A percentile compares a stretch with the other conserved stretches of the same genome.
Evolutionary conservation across 2,329 filamentous ascomycete species (phyloP).

Genomic region (Bipolaris sorokiniana): DNA sequence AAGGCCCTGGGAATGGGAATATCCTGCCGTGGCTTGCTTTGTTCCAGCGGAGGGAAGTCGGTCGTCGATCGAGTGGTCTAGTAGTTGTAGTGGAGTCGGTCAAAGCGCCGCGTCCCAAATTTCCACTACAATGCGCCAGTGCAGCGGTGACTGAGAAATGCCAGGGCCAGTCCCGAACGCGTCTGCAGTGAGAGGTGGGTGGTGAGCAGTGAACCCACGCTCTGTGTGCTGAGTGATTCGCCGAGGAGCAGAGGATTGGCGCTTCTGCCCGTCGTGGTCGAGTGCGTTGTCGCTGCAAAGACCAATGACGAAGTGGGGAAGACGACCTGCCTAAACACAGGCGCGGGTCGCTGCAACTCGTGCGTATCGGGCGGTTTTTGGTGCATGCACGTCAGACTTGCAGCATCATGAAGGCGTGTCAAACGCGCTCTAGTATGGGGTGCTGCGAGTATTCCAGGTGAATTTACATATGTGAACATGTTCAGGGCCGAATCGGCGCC

Average conservation of each 20-base stretch:
- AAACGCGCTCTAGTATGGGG: not conserved
- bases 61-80: constrained; percentile 16
- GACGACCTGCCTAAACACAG: constrained; percentile 25
- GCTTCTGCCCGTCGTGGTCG: constrained; percentile 31
- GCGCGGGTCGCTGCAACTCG: constrained; percentile 19
- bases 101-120: constrained; percentile 36
- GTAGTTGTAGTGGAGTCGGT: constrained; percentile 32
- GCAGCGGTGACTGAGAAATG: constrained; percentile 22
- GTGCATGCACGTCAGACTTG: constrained; percentile 13
- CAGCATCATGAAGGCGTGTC: not conserved
- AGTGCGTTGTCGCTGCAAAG: constrained; percentile 34
- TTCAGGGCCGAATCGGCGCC: not conserved
- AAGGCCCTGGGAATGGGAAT: not conserved
- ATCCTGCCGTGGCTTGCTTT: constrained; percentile 4
- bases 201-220: constrained; percentile 22
- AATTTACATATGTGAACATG: not conserved
- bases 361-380: constrained; percentile 10
- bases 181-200: constrained; percentile 16
- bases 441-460: not conserved
- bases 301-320: constrained; percentile 41
- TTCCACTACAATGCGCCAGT: constrained; percentile 31
- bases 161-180: constrained; percentile 29
- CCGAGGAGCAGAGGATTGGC: constrained; percentile 28
- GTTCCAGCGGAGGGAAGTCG: constrained; percentile 10
- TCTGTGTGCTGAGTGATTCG: constrained; percentile 30